Percentiles rank a stretch among this genome's conserved stretches.
Evolutionary conservation across 73 alveolate species (phyloP).

Genomic region (Symbiodinium pilosum): DNA sequence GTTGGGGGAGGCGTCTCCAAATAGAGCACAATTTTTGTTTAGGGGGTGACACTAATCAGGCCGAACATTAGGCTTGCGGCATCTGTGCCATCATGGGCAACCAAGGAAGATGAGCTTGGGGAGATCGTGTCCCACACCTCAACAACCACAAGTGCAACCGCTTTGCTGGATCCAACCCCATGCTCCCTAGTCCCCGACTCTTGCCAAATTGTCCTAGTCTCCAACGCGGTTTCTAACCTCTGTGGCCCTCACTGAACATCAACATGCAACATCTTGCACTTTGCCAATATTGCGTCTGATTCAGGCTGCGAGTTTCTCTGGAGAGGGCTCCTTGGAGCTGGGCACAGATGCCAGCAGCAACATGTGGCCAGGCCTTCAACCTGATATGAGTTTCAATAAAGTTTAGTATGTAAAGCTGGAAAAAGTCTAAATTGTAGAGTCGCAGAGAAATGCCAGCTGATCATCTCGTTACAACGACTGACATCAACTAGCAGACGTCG

Average conservation of each 20-base stretch:
- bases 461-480: not conserved
- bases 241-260: no score
- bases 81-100: conserved; percentile 71
- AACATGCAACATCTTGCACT: no score
- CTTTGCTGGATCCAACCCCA: no score
- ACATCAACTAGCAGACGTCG: not conserved
- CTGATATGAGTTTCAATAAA: no score
- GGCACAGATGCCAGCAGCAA: conserved; percentile 80
- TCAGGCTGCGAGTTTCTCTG: no score
- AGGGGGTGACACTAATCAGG: no score
- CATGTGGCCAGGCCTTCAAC: conserved; percentile 85
- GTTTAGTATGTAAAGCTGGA: no score
- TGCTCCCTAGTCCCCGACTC: no score
- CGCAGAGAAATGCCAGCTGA: not conserved
- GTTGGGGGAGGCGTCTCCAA: no score
- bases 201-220: not conserved
- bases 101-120: conserved; percentile 31
- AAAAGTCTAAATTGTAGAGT: no score
- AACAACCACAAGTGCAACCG: not conserved
- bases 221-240: not conserved
- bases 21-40: no score
- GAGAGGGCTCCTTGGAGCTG: not conserved
- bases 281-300: no score
- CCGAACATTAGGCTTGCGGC: not conserved
- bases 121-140: conserved; percentile 74